Evolutionary conservation across 495 filamentous ascomycete genomes (phyloP).

Genomic region (Lophiostoma macrostomum): DNA sequence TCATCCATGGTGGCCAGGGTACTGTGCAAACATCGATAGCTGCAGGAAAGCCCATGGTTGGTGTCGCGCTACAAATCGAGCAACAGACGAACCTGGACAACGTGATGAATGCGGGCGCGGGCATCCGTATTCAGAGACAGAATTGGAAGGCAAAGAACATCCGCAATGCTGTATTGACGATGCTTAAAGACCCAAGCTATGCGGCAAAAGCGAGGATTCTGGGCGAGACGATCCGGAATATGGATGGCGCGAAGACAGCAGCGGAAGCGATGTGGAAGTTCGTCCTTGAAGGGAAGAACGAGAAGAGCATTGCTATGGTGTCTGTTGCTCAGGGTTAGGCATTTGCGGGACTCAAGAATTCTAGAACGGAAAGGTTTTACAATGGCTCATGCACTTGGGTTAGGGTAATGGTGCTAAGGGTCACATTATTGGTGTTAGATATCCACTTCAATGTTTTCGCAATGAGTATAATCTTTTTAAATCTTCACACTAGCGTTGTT

Average conservation of each 20-base stretch:
- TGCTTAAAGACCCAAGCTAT: constrained; percentile 29
- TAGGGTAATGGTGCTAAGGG: too few relatives aligned
- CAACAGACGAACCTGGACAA: constrained; percentile 38
- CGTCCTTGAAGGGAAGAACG: background rate
- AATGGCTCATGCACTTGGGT: too few relatives aligned
- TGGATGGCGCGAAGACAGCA: constrained; percentile 15
- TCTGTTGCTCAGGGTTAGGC: too few relatives aligned
- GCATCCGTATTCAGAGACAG: constrained; percentile 30
- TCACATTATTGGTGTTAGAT: too few relatives aligned
- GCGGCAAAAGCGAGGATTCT: constrained; percentile 11
- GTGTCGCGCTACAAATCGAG: constrained; percentile 34
- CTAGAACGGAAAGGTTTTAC: too few relatives aligned
- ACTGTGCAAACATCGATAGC: constrained; percentile 35
- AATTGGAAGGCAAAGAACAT: constrained; percentile 28
- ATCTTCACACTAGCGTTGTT: too few relatives aligned
- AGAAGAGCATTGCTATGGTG: too few relatives aligned
- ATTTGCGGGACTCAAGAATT: too few relatives aligned
- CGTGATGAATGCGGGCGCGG: constrained; percentile 34
- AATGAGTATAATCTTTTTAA: too few relatives aligned
- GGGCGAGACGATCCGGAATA: constrained; percentile 14
- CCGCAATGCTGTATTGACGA: constrained; percentile 22
- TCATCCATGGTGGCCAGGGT: constrained; percentile 36
- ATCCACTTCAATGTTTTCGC: too few relatives aligned
- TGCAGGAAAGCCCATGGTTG: constrained; percentile 34
- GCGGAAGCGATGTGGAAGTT: constrained; percentile 26